Evolutionary conservation across 345 rosid species (phyloP), one percentile per base, ranked within the genome.

Genomic region (Kandelia obovata): DNA sequence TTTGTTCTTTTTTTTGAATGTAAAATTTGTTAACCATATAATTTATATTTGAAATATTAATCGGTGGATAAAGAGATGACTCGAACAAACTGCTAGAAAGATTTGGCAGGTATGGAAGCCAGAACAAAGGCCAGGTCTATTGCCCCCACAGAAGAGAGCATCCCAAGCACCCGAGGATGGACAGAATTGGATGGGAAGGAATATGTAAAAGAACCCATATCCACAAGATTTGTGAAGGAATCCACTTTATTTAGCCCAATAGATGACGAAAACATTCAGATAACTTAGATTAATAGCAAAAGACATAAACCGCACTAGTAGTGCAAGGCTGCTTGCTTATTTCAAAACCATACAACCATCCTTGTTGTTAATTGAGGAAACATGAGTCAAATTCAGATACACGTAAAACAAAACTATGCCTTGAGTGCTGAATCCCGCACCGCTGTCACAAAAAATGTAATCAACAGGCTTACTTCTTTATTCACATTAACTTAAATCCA

Each of bases 161-260:
- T 95, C 98, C 98, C 96, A 92, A 37, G 92, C 98, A 74, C 98
- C 99, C 28, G 90, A 96, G 52, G 21, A 62, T 71, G 56, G 68
- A 62, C 26, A 25, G 37, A 63, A 35, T 31, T 9, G 58, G 51
- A 7, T 23, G 10, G n/a, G 19, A 51, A 37, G 26, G 10, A 67
- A 35, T 17, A 43, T 13, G 39, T 35, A 47, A 20, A 25, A 2
- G 16, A 10, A 56, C 17, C 30, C 11, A 10, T 20, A 56, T 64
- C 32, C 43, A 46, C 11, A 51, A 28, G 20, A 49, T 27, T 47
- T 5, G 21, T n/a, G 20, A 32, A 52, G 35, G 26, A 13, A 67
- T 35, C 5, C 62, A 51, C 11, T 37, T 53, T 27, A 17, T 6
- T n/a, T n/a, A 37, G 46, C 23, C 61, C 35, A 62, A 16, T 47